Base-by-base conservation (phyloP, 108 stramenopile genomes). In the Nitzschia sp. region DNA sequence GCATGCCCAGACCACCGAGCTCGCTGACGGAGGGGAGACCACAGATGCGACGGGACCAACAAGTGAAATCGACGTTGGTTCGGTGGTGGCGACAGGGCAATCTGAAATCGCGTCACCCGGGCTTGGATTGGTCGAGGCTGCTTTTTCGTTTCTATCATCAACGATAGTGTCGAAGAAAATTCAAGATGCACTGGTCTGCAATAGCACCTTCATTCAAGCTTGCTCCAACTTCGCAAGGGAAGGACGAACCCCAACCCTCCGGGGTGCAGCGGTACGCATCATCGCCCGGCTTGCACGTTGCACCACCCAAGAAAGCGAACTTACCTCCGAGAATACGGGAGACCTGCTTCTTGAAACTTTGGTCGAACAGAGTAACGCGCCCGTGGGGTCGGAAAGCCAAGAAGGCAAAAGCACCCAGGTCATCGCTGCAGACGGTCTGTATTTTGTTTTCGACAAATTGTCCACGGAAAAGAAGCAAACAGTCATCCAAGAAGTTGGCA, bases 341-440 rank as follows among this genome's bases (percentile, higher is more conserved):
- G 66, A 53, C 5, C 28, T 75, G 23, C 59, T 75, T 31, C 36
- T 45, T n/a, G 44, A 41, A 36, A 63, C 57, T 16, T 25, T 73
- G 30, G 26, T 29, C 25, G 45, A 31, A 19, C 64, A 66, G 25
- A 33, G 44, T 5, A 57, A 32, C 19, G 11, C n/a, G 21, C 5
- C 0, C 36, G 19, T 50, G 46, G 16, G 29, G n/a, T 15, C 17
- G 54, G 62, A 27, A 33, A 25, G 34, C 13, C 27, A 11, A 31
- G 38, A 55, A 71, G 53, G 45, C 68, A 67, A 35, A 35, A 28
- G 29, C 35, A 57, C 44, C 44, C 65, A 41, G 71, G 61, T 58
- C 11, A 22, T 72, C 34, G 81, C 85, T 28, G 63, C 78, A 41
- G 77, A 76, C 29, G 86, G 85, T 5, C 21, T 85, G 46, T 59